Conservation (phyloP, 208 protist species). For the Acanthamoeba lenticulata region DNA sequence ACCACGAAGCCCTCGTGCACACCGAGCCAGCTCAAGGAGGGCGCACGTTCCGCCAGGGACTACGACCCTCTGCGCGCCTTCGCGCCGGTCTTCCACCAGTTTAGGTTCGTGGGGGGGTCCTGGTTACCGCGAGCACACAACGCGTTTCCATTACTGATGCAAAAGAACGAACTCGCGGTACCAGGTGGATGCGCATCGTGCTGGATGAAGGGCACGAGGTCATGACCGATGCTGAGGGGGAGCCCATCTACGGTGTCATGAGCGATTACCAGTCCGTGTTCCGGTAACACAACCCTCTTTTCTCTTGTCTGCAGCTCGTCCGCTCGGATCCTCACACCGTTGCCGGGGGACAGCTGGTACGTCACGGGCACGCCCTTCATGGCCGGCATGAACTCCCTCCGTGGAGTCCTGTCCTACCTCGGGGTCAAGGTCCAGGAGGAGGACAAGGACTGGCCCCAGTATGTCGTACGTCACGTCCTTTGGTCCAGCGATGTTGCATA, state of each 20-base stretch:
- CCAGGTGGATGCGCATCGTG: background rate
- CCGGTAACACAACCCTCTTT: background rate
- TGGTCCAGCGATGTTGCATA: no score
- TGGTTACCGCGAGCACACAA: no score
- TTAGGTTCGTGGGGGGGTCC: background rate
- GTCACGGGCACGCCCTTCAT: slow-evolving; percentile 43
- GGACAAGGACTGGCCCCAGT: background rate
- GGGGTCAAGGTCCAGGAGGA: background rate
- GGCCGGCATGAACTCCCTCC: background rate
- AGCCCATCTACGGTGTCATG: background rate
- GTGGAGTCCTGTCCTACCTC: background rate
- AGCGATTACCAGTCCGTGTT: background rate
- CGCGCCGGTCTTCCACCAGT: background rate
- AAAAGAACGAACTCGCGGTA: no score
- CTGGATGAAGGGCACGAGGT: slow-evolving; percentile 21
- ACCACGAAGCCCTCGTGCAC: background rate
- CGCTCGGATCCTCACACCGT: background rate
- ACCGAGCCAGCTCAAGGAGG: background rate
- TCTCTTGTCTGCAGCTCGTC: background rate
- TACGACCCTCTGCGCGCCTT: background rate
- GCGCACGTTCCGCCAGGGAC: background rate
- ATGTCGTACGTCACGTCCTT: no score
- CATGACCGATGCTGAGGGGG: background rate
- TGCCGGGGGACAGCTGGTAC: background rate
- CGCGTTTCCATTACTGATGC: no score